Percentiles rank a stretch among this genome's conserved stretches.
Evolutionary conservation across 1,139 yeast species (phyloP).

Genomic region (Saccharomyces hybrid): DNA sequence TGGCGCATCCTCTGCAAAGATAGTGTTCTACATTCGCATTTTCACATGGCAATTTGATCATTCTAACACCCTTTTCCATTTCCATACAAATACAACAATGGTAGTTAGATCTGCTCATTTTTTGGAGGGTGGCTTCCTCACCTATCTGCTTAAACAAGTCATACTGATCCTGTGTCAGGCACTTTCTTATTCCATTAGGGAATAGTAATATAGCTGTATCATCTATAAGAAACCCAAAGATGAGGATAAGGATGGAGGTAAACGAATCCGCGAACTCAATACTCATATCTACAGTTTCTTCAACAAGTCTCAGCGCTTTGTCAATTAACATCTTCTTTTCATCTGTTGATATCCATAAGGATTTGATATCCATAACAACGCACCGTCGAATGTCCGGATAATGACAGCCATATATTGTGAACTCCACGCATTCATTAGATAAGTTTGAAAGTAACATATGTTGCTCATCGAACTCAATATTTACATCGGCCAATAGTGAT

Average conservation of each 20-base stretch:
- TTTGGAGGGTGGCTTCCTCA: slow-evolving; percentile 22
- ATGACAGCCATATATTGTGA: slow-evolving; percentile 18
- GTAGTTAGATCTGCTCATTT: slow-evolving; percentile 39
- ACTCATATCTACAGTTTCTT: slow-evolving; percentile 35
- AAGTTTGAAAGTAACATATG: slow-evolving; percentile 10
- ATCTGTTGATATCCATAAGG: slow-evolving; percentile 28
- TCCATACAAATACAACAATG: slow-evolving; percentile 56
- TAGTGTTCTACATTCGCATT: slow-evolving; percentile 33
- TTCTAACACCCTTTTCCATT: slow-evolving; percentile 41
- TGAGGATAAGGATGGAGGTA: slow-evolving; percentile 36
- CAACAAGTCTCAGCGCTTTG: slow-evolving; percentile 27
- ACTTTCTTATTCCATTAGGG: slow-evolving; percentile 12
- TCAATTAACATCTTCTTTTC: slow-evolving; percentile 16
- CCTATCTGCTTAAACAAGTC: slow-evolving; percentile 19
- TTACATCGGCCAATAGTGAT: slow-evolving; percentile 7
- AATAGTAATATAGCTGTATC: slow-evolving; percentile 26
- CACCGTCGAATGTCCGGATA: slow-evolving; percentile 28
- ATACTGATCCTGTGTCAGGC: slow-evolving; percentile 17
- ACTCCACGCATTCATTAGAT: slow-evolving; percentile 17
- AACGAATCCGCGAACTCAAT: slow-evolving; percentile 32
- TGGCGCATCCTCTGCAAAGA: slow-evolving; percentile 47
- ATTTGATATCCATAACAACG: slow-evolving; percentile 29
- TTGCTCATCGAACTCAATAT: slow-evolving; percentile 7
- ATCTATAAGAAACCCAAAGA: slow-evolving; percentile 41
- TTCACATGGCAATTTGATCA: slow-evolving; percentile 37